A percentile compares a stretch with the other conserved stretches of the same genome.
phyloP scores from a whole-genome alignment of 1,139 yeast genomes.

The Komagataea norvegica region DNA sequence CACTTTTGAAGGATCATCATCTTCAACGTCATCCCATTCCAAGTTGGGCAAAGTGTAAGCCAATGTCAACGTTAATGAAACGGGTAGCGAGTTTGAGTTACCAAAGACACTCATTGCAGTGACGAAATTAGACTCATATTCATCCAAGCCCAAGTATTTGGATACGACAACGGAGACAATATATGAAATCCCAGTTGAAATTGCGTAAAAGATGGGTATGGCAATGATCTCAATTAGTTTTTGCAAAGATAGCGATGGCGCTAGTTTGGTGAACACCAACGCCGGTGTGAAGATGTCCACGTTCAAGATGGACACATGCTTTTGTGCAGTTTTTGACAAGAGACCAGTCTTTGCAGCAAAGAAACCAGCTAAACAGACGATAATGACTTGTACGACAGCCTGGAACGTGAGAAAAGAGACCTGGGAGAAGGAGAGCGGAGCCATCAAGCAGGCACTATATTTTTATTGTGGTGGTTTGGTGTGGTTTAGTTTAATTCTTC shows the following conservation, averaged over 20 bases:
- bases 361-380: conserved; percentile 66
- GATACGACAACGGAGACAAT: conserved; percentile 47
- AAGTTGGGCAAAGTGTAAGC: conserved; percentile 69
- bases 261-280: conserved; percentile 67
- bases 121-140: conserved; percentile 66
- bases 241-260: conserved; percentile 58
- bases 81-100: conserved; percentile 73
- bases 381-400: conserved; percentile 68
- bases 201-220: conserved; percentile 60
- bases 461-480: neutral
- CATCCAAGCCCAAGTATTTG: conserved; percentile 44
- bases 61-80: conserved; percentile 63
- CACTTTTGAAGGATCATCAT: conserved; percentile 59
- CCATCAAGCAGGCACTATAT: conserved; percentile 10
- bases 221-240: conserved; percentile 60
- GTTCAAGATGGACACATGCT: conserved; percentile 55
- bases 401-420: conserved; percentile 60
- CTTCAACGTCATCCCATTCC: conserved; percentile 65
- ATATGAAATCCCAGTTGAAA: conserved; percentile 58
- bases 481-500: neutral
- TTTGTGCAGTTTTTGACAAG: conserved; percentile 55
- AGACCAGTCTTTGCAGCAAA: conserved; percentile 61
- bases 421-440: conserved; percentile 25
- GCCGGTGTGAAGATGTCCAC: conserved; percentile 78
- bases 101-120: conserved; percentile 84